Conservation (phyloP, 768 basidiomycete species). For the Lactifluus pinguis region DNA sequence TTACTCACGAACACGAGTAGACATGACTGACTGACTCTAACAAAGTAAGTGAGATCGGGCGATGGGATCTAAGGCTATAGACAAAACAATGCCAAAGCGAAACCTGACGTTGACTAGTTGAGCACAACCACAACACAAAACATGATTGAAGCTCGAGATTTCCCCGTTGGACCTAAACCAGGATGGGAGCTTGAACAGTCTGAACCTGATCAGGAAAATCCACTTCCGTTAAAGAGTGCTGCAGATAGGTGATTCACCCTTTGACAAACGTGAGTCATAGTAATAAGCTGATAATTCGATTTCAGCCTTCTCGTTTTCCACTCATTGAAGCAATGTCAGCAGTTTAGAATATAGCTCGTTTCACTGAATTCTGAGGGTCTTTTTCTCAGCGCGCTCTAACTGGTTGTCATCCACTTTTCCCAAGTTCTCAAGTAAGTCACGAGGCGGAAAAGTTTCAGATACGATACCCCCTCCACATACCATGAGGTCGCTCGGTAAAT, state of each 20-base stretch:
- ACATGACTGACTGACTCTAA: conserved; percentile 27
- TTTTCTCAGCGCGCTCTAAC: conserved; percentile 52
- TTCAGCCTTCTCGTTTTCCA: conserved; percentile 52
- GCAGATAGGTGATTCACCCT: conserved; percentile 45
- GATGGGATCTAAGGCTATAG: neutral
- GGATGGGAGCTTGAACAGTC: conserved; percentile 50
- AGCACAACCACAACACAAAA: neutral
- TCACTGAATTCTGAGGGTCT: conserved; percentile 11
- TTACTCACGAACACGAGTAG: conserved; percentile 53
- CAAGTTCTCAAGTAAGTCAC: conserved; percentile 59
- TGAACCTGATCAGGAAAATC: conserved; percentile 31
- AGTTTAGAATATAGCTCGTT: neutral
- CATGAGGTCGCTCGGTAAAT: conserved; percentile 54
- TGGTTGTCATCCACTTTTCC: conserved; percentile 61
- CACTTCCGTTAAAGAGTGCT: conserved; percentile 34
- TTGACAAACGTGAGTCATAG: neutral
- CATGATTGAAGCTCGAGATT: conserved; percentile 21
- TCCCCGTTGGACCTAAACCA: conserved; percentile 50
- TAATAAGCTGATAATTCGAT: conserved; percentile 3
- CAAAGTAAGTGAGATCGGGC: neutral
- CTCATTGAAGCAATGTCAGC: conserved; percentile 63
- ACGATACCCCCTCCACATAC: conserved; percentile 56
- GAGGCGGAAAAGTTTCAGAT: conserved; percentile 47
- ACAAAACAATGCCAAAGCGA: neutral
- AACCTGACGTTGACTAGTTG: too few relatives aligned